Evolutionary conservation across 495 filamentous ascomycete species (phyloP).

Genomic region (Daldinia childiae): DNA sequence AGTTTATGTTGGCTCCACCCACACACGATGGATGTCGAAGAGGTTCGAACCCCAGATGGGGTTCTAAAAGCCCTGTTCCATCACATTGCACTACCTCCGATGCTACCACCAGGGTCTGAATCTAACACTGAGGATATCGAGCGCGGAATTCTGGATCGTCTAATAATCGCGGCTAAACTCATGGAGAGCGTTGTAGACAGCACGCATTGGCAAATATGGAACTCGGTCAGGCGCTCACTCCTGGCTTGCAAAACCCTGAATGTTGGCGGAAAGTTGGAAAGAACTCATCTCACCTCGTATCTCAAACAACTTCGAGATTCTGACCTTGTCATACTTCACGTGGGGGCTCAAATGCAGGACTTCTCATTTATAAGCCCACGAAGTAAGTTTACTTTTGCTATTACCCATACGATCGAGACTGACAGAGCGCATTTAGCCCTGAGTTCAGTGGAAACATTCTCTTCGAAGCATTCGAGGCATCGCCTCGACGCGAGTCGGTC

Average conservation of each 20-base stretch:
- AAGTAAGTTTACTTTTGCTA: conserved; percentile 49
- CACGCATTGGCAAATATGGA: conserved; percentile 41
- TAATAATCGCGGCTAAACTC: conserved; percentile 44
- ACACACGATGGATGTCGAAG: conserved; percentile 9
- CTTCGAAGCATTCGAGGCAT: conserved; percentile 67
- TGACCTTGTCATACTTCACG: conserved; percentile 55
- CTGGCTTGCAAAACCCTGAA: conserved; percentile 45
- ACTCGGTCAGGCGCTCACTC: conserved; percentile 48
- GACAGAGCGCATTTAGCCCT: conserved; percentile 16
- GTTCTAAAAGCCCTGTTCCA: conserved; percentile 39
- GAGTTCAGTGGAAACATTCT: conserved; percentile 32
- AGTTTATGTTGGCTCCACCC: neutral
- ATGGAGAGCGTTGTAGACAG: conserved; percentile 42
- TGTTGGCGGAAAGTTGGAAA: conserved; percentile 48
- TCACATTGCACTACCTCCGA: conserved; percentile 56
- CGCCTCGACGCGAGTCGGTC: conserved; percentile 56
- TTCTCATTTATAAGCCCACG: conserved; percentile 55
- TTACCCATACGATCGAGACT: neutral
- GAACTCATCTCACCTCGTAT: conserved; percentile 46
- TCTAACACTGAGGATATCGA: conserved; percentile 50
- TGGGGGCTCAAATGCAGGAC: conserved; percentile 62
- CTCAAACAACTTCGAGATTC: conserved; percentile 46
- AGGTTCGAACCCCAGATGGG: conserved; percentile 14
- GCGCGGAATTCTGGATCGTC: conserved; percentile 44
- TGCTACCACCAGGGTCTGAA: conserved; percentile 55